These are phyloP conservation scores for Metschnikowia bowlesiae DNA, from an alignment of 805 yeast genomes.

Conservation along the genomic window DNA sequence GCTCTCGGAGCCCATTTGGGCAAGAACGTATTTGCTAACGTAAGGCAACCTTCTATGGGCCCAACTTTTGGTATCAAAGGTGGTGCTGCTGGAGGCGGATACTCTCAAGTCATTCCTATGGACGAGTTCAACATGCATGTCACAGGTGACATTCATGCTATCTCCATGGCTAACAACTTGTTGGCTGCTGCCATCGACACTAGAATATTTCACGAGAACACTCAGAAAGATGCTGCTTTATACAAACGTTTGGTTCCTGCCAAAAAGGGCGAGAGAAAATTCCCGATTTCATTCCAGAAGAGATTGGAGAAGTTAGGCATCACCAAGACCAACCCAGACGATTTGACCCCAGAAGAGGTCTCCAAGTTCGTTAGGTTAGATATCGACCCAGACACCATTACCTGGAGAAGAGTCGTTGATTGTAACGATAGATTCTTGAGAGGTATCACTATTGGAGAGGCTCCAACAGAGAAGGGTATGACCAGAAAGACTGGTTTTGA, in stretches of 20 bases:
- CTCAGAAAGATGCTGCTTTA: conserved; percentile 69
- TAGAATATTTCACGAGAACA: conserved; percentile 76
- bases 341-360: conserved; percentile 65
- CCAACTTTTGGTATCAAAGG: conserved; percentile 87
- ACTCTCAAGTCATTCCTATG: conserved; percentile 84
- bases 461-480: conserved; percentile 74
- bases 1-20: conserved; percentile 74
- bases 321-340: conserved; percentile 65
- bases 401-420: conserved; percentile 82
- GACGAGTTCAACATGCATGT: conserved; percentile 84
- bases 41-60: conserved; percentile 86
- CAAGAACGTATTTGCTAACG: conserved; percentile 70
- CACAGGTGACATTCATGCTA: conserved; percentile 84
- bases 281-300: conserved; percentile 63
- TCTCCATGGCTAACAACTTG: conserved; percentile 75
- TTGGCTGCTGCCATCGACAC: conserved; percentile 85
- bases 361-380: conserved; percentile 62
- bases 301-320: conserved; percentile 68
- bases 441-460: conserved; percentile 75
- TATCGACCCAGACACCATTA: conserved; percentile 73
- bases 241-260: conserved; percentile 73
- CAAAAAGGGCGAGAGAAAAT: conserved; percentile 64
- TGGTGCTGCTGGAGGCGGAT: conserved; percentile 91
- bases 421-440: conserved; percentile 77
- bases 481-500: conserved; percentile 75